These are phyloP conservation scores for Pisolithus thermaeus DNA, from an alignment of 1,284 basidiomycete genomes.

Conservation along the genomic window DNA sequence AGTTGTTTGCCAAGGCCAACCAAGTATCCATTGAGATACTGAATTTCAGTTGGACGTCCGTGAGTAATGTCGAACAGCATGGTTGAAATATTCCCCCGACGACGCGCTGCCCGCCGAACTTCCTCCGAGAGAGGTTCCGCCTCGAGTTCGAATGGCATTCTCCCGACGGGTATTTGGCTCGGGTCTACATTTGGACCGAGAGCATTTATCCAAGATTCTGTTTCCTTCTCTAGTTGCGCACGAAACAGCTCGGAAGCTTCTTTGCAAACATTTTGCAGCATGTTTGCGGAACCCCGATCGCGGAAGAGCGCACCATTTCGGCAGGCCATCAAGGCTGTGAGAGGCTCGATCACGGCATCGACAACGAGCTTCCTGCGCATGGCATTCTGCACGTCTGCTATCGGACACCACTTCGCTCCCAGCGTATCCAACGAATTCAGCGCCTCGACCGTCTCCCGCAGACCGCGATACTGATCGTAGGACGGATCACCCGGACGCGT, in stretches of 20 bases:
- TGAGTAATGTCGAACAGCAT: constrained; percentile 68
- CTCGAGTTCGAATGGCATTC: constrained; percentile 39
- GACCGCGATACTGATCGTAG: constrained; percentile 45
- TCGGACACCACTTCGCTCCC: constrained; percentile 61
- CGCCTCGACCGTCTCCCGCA: constrained; percentile 67
- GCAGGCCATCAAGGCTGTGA: constrained; percentile 80
- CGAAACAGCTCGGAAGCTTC: constrained; percentile 60
- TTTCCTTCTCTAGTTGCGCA: constrained; percentile 43
- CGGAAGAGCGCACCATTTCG: constrained; percentile 72
- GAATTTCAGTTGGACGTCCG: constrained; percentile 67
- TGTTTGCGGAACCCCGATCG: constrained; percentile 35
- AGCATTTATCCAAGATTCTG: constrained; percentile 31
- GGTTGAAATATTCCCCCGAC: constrained; percentile 63
- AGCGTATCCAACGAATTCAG: constrained; percentile 57
- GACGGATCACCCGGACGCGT: constrained; percentile 38
- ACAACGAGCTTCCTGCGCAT: constrained; percentile 83
- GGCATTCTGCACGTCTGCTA: constrained; percentile 63
- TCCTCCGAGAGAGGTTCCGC: constrained; percentile 40
- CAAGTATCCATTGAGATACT: constrained; percentile 87
- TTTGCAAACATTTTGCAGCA: constrained; percentile 47
- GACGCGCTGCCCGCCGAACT: constrained; percentile 47
- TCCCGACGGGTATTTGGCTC: constrained; percentile 29
- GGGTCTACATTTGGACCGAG: constrained; percentile 26
- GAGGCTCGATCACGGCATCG: constrained; percentile 83
- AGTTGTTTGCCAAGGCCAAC: constrained; percentile 58